Conservation (phyloP, 169 alveolate genomes). For the Plasmodium coatneyi region DNA sequence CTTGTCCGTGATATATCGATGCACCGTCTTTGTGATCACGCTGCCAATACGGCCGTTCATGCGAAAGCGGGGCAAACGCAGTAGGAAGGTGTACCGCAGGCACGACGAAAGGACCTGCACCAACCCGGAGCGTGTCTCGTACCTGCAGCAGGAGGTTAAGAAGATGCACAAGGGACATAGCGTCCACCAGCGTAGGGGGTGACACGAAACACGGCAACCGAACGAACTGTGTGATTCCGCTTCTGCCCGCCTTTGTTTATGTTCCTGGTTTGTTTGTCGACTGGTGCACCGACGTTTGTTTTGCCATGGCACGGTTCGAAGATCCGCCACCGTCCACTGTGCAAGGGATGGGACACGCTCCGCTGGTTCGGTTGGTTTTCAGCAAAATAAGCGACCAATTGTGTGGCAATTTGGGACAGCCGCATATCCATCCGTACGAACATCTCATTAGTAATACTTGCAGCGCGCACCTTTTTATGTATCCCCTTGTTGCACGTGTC, state of each 20-base stretch:
- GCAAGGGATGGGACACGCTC: no score
- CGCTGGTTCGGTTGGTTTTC: background rate
- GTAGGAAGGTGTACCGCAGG: slow-evolving; percentile 16
- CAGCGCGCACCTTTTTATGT: background rate
- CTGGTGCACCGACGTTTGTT: background rate
- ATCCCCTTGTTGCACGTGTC: background rate
- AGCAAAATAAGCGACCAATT: background rate
- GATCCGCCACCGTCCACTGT: no score
- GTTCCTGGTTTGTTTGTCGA: background rate
- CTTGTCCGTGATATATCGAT: background rate
- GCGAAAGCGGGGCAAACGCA: background rate
- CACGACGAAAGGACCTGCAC: slow-evolving; percentile 16
- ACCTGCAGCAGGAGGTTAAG: slow-evolving; percentile 29
- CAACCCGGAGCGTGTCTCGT: slow-evolving; percentile 18
- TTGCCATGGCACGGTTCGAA: background rate
- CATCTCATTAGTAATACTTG: background rate
- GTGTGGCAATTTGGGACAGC: background rate
- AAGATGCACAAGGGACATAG: slow-evolving; percentile 11
- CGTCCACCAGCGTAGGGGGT: slow-evolving; percentile 19
- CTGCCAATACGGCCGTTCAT: slow-evolving; percentile 40
- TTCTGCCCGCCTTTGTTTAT: background rate
- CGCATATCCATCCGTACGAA: background rate
- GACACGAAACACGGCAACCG: background rate
- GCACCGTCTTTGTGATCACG: slow-evolving; percentile 17
- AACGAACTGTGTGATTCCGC: background rate